A percentile compares a stretch with the other conserved stretches of the same genome.
Conservation (phyloP, 2,329 filamentous ascomycete species). For the Pestalotiopsis fici region DNA sequence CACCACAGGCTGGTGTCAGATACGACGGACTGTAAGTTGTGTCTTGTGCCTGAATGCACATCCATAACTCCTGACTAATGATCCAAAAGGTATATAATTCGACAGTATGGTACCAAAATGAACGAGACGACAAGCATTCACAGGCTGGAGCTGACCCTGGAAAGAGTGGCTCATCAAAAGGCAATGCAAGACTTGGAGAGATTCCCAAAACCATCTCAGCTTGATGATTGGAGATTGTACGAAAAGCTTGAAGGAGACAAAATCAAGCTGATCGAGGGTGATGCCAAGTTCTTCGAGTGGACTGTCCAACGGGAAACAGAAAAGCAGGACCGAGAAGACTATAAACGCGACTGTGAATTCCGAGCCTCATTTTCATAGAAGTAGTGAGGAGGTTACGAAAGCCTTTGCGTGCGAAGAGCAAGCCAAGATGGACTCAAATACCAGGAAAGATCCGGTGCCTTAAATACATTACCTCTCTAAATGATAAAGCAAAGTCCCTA, state of each 20-base stretch:
- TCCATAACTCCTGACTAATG: background rate
- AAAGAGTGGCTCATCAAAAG: slow-evolving; percentile 42
- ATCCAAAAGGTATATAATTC: slow-evolving; percentile 48
- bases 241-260: slow-evolving; percentile 45
- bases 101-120: slow-evolving; percentile 46
- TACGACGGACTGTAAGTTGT: slow-evolving; percentile 58
- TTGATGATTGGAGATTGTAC: slow-evolving; percentile 58
- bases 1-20: slow-evolving; percentile 52
- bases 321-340: slow-evolving; percentile 24
- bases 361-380: slow-evolving; percentile 18
- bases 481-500: too few relatives aligned
- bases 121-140: slow-evolving; percentile 40
- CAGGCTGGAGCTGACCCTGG: slow-evolving; percentile 46
- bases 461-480: too few relatives aligned
- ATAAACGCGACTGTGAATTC: slow-evolving; percentile 15
- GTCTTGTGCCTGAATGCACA: background rate
- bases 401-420: too few relatives aligned
- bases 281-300: slow-evolving; percentile 42
- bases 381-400: background rate
- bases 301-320: slow-evolving; percentile 30
- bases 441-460: too few relatives aligned
- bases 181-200: slow-evolving; percentile 41
- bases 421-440: too few relatives aligned
- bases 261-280: slow-evolving; percentile 39
- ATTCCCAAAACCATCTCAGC: slow-evolving; percentile 54